Evolutionary conservation across 225 moss, liverwort and hornwort species (phyloP).

Genomic region (Physcomitrium patens): DNA sequence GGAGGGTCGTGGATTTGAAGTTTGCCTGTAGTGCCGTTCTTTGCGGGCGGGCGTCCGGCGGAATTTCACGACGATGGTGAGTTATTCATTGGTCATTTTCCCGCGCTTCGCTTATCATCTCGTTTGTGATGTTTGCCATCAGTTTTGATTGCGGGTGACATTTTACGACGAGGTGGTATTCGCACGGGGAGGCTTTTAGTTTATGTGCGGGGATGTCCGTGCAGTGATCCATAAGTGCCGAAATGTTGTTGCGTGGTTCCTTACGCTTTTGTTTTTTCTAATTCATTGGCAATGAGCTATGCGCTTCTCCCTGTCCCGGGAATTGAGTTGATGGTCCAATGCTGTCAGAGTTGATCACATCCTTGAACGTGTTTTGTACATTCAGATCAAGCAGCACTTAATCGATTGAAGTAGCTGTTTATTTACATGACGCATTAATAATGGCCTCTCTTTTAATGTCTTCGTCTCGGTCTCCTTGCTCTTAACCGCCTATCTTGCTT

Average conservation of each 20-base stretch:
- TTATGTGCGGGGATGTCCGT: background rate
- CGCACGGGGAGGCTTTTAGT: conserved; percentile 11
- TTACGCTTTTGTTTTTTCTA: background rate
- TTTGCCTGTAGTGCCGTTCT: conserved; percentile 4
- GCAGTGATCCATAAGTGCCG: background rate
- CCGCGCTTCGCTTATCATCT: conserved; percentile 1
- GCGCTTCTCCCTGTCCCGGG: background rate
- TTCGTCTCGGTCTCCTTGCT: background rate
- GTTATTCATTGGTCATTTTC: conserved; percentile 21
- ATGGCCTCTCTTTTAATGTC: background rate
- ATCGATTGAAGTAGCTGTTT: background rate
- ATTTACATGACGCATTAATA: background rate
- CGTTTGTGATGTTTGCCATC: background rate
- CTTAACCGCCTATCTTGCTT: conserved; percentile 9
- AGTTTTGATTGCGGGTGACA: background rate
- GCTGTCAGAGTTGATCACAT: background rate
- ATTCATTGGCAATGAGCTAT: background rate
- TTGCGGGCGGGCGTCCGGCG: conserved; percentile 2
- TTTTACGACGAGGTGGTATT: background rate
- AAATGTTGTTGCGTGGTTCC: background rate
- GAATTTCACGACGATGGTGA: conserved; percentile 30
- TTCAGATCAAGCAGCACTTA: background rate
- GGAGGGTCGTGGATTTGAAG: background rate
- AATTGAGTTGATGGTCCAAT: background rate
- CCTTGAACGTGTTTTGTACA: background rate